Evolutionary conservation across 371 early-diverging fungal genomes (phyloP), one percentile per base, ranked within the genome.

Genomic region (Batrachochytrium dendrobatidis): DNA sequence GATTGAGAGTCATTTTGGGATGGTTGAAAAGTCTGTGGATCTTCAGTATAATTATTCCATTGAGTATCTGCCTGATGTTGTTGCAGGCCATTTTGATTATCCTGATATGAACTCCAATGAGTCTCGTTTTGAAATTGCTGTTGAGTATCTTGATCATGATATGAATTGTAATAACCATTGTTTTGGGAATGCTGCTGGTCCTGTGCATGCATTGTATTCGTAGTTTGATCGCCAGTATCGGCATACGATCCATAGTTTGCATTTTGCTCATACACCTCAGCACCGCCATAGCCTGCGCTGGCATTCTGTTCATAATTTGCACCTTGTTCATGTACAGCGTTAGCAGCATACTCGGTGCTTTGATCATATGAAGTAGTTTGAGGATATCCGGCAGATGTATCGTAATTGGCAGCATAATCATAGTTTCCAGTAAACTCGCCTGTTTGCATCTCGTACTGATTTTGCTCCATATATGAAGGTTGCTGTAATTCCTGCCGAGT

Each of bases 271-370:
- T 39, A 39, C 39, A n/a, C 39, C 39, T 39, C 39, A n/a, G 12
- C 15, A n/a, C 15, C 39, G 39, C n/a, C 39, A 39, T 39, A 39
- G 12, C 39, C 39, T n/a, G 39, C 39, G 39, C 15, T 39, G 39
- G 12, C 15, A n/a, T 39, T n/a, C 12, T 39, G n/a, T 12, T 12
- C 39, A 39, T n/a, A 12, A 15, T 39, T 12, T 15, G 39, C 56
- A 15, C 17, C 24, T 22, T 5, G 7, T 10, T 46, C 44, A 26
- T 57, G 32, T 7, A 32, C 54, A 35, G 44, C 33, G 28, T 17
- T 56, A 56, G 45, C 33, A n/a, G 30, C 45, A 50, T 12, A 26
- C 49, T 50, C 58, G 52, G 56, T 17, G 58, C 31, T 12, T 45
- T 26, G 31, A 6, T 22, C 48, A 50, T 5, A n/a, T 25, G 10